Percentiles rank a stretch among this genome's conserved stretches.
Conservation (phyloP, 139 green algal species). For the Zygnema circumcarinatum region DNA sequence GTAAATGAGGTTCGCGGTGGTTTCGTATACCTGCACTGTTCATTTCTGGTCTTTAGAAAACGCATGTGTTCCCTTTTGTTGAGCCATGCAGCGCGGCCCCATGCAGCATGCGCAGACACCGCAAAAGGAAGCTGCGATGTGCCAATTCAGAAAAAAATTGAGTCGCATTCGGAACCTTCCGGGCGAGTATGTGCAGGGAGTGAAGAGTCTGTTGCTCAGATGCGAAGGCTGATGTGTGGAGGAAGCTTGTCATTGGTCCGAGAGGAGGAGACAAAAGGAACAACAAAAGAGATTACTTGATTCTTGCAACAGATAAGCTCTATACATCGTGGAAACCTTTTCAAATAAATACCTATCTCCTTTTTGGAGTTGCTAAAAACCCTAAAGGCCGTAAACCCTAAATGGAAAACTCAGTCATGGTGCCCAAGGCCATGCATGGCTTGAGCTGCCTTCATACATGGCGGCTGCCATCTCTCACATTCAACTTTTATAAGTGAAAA, state of each 20-base stretch:
- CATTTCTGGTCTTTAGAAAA: too few species aligned
- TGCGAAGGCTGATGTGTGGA: not conserved
- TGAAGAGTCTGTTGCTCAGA: not conserved
- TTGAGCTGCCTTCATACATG: too few species aligned
- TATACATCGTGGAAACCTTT: not conserved
- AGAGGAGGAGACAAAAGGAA: not conserved
- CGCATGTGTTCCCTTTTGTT: too few species aligned
- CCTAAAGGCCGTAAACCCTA: too few species aligned
- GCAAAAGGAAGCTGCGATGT: not conserved
- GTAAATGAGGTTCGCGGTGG: not conserved
- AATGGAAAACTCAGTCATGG: too few species aligned
- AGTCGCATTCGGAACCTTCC: not conserved
- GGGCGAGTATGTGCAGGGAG: not conserved
- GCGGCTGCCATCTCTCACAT: too few species aligned
- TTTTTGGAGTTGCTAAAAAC: too few species aligned
- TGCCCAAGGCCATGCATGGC: too few species aligned
- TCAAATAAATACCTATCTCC: not conserved
- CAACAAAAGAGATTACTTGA: not conserved
- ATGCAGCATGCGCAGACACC: not conserved
- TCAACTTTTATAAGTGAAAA: too few species aligned
- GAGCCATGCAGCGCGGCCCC: not conserved
- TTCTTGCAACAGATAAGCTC: not conserved
- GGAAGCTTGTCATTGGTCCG: not conserved
- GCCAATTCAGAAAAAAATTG: not conserved
- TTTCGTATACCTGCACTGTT: too few species aligned